Conservation (phyloP, 352 stramenopile species). For the Elongisporangium undulatum region DNA sequence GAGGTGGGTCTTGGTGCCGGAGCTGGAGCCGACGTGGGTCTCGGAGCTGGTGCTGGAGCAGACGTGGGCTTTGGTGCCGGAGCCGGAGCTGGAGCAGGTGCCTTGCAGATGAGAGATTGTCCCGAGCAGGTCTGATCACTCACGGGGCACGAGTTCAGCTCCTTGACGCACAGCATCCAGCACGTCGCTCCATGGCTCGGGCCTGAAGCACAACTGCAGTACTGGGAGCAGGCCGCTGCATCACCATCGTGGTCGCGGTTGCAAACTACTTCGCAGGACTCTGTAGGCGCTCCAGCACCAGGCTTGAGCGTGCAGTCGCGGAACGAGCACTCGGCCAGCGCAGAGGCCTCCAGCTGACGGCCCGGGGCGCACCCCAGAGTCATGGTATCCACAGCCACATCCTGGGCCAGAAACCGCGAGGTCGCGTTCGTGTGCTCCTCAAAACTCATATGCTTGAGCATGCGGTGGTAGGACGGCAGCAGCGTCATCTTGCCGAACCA, state of each 20-base stretch:
- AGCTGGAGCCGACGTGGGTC: not conserved
- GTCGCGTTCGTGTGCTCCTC: conserved; percentile 33
- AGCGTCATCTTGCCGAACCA: conserved; percentile 69
- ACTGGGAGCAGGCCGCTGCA: conserved; percentile 11
- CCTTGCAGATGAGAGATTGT: conserved; percentile 6
- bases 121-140: conserved; percentile 31
- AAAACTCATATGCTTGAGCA: conserved; percentile 43
- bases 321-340: conserved; percentile 21
- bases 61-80: not conserved
- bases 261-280: conserved; percentile 28
- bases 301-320: conserved; percentile 25
- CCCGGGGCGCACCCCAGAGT: conserved; percentile 33
- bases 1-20: not conserved
- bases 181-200: conserved; percentile 24
- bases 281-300: conserved; percentile 15
- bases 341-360: conserved; percentile 30
- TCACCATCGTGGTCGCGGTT: conserved; percentile 32
- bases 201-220: conserved; percentile 21
- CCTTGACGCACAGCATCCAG: conserved; percentile 55
- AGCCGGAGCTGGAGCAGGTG: not conserved
- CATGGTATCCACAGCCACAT: conserved; percentile 17
- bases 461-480: conserved; percentile 46
- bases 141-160: conserved; percentile 25
- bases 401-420: conserved; percentile 23
- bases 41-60: not conserved